Evolutionary conservation across 352 stramenopile species (phyloP).

Genomic region (Phytophthora pinifolia): DNA sequence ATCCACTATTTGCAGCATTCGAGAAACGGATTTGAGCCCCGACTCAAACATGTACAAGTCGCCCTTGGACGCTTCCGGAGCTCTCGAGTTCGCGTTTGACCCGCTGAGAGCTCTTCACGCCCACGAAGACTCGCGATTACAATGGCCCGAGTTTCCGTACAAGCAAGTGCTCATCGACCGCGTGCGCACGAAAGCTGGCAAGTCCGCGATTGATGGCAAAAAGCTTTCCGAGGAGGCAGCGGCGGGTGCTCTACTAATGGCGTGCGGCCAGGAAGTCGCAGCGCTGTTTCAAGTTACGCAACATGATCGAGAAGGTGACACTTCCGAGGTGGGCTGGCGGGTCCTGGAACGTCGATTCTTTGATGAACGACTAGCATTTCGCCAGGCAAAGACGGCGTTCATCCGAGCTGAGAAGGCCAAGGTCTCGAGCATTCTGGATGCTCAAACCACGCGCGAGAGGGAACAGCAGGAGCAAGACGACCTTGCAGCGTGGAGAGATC

Average conservation of each 20-base stretch:
- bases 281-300: slow-evolving; percentile 55
- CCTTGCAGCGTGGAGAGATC: slow-evolving; percentile 36
- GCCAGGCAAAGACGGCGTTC: slow-evolving; percentile 43
- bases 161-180: slow-evolving; percentile 67
- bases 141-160: slow-evolving; percentile 68
- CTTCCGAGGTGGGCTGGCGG: slow-evolving; percentile 19
- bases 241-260: slow-evolving; percentile 55
- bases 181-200: slow-evolving; percentile 37
- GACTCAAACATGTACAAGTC: slow-evolving; percentile 54
- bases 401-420: slow-evolving; percentile 42
- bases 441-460: slow-evolving; percentile 29
- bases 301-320: slow-evolving; percentile 15
- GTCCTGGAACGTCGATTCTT: slow-evolving; percentile 42
- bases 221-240: slow-evolving; percentile 39
- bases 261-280: slow-evolving; percentile 37
- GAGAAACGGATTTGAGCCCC: slow-evolving; percentile 21
- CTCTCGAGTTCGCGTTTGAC: slow-evolving; percentile 60
- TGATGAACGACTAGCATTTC: slow-evolving; percentile 51
- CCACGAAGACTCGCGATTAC: slow-evolving; percentile 40
- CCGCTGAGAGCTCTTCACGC: slow-evolving; percentile 48
- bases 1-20: slow-evolving; percentile 24
- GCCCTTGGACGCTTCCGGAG: slow-evolving; percentile 31
- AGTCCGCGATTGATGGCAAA: slow-evolving; percentile 11
- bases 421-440: slow-evolving; percentile 37
- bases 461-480: slow-evolving; percentile 35